Base-by-base conservation (phyloP, 1,284 basidiomycete species). In the Cryptococcus sp. region DNA sequence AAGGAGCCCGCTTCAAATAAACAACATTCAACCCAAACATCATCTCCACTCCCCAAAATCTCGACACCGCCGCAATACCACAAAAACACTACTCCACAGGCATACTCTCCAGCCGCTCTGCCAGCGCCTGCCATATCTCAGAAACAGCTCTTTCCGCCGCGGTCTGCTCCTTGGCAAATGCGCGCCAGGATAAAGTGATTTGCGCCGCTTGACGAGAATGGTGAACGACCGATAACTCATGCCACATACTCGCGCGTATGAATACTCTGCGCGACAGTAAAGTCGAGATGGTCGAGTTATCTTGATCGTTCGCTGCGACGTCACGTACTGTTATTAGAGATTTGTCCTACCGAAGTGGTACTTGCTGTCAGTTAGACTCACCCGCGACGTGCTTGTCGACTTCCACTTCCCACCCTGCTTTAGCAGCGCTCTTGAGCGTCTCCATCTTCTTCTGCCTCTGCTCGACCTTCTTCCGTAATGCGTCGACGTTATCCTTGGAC, bases 201-300 rank as follows among this genome's bases (percentile, higher is more conserved):
- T 93, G 82, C 0, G 88, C 83, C 63, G 91, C 90, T 79, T 94
- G 91, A 45, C 89, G 81, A 69, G 93, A 92, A 76, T 94, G 91
- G 51, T 93, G 80, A 27, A 94, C 87, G 3, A 93, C 88, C 15
- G 89, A 85, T 16, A 94, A 81, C 76, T 95, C 92, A 68, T 93
- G 89, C 91, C 92, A 95, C 84, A 94, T 85, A 65, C 92, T 90
- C 57, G 88, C 88, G 44, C 90, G 86, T 60, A 93, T 87, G 71
- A 93, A 93, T 10, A 93, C 85, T 35, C 91, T 82, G 60, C 91
- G 81, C 57, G 84, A 85, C 40, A 93, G 81, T 55, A 87, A 83
- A 2, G 85, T 82, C 7, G 83, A 82, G 64, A 93, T 91, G 0
- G 61, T 59, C 5, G 69, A 57, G 41, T 70, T 76, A 54, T 78